Evolutionary conservation across 192 early-diverging fungal species (phyloP).

Genomic region (Backusella circina): DNA sequence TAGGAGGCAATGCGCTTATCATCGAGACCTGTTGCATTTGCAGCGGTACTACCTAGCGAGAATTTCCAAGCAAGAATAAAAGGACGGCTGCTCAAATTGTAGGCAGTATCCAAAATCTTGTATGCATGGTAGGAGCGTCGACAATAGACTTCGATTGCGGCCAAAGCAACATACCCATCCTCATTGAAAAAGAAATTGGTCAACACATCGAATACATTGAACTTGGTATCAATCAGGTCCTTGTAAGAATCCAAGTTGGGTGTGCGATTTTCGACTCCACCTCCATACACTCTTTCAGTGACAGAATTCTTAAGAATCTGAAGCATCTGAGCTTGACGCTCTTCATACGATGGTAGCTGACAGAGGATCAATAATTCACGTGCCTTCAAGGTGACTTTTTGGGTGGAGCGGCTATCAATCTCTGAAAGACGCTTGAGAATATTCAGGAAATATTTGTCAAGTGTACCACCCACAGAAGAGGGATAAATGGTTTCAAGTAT

Average conservation of each 20-base stretch:
- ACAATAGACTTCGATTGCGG: conserved; percentile 93
- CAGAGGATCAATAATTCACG: conserved; percentile 91
- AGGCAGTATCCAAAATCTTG: conserved; percentile 82
- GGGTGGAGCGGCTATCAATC: conserved; percentile 65
- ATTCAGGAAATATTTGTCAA: conserved; percentile 70
- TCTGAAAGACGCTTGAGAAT: conserved; percentile 78
- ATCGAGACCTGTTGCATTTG: not conserved
- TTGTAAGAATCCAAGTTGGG: conserved; percentile 75
- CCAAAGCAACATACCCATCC: conserved; percentile 68
- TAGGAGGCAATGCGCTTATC: conserved; percentile 71
- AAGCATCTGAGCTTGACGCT: conserved; percentile 80
- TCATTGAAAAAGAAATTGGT: conserved; percentile 90
- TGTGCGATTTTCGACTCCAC: conserved; percentile 60
- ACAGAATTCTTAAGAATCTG: conserved; percentile 73
- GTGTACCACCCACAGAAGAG: conserved; percentile 38
- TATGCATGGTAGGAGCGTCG: conserved; percentile 97
- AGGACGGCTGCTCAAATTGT: conserved; percentile 56
- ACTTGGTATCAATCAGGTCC: conserved; percentile 86
- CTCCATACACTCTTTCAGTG: conserved; percentile 75
- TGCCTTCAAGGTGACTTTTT: conserved; percentile 88
- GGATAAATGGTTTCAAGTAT: conserved; percentile 82
- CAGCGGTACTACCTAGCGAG: conserved; percentile 42
- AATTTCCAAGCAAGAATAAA: conserved; percentile 77
- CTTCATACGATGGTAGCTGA: conserved; percentile 89
- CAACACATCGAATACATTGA: conserved; percentile 94